Evolutionary conservation across 116 monocot species (phyloP).

Genomic region (Dioscorea cayenensis): DNA sequence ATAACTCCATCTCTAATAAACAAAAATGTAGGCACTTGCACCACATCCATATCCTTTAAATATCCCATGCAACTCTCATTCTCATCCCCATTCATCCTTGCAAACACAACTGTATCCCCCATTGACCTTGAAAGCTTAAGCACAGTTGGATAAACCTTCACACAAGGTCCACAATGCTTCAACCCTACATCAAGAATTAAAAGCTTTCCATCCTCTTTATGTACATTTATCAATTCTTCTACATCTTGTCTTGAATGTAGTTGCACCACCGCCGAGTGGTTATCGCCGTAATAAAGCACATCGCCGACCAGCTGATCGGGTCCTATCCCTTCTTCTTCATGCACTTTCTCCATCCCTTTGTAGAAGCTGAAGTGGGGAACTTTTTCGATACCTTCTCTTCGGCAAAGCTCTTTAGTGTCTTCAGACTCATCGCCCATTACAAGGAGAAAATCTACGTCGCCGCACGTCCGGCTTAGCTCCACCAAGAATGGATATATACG

Average conservation of each 20-base stretch:
- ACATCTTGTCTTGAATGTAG: slow-evolving; percentile 61
- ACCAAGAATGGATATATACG: slow-evolving; percentile 76
- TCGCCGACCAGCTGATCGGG: slow-evolving; percentile 71
- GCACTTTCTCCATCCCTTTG: slow-evolving; percentile 76
- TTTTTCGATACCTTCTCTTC: slow-evolving; percentile 51
- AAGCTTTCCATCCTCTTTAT: slow-evolving; percentile 43
- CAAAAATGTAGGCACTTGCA: slow-evolving; percentile 91
- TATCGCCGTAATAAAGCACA: slow-evolving; percentile 93
- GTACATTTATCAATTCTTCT: slow-evolving; percentile 41
- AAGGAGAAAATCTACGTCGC: slow-evolving; percentile 81
- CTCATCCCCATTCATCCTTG: slow-evolving; percentile 96
- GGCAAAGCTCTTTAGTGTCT: slow-evolving; percentile 49
- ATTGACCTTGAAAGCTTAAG: slow-evolving; percentile 75
- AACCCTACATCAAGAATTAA: slow-evolving; percentile 88
- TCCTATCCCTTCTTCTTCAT: slow-evolving; percentile 83
- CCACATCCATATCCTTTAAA: slow-evolving; percentile 70
- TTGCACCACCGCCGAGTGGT: slow-evolving; percentile 72
- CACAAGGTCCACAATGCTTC: slow-evolving; percentile 96
- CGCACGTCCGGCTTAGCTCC: slow-evolving; percentile 70
- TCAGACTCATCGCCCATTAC: slow-evolving; percentile 94
- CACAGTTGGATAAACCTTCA: slow-evolving; percentile 92
- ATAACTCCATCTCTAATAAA: slow-evolving; percentile 71
- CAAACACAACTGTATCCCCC: slow-evolving; percentile 67
- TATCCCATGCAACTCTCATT: slow-evolving; percentile 95
- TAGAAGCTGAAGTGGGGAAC: slow-evolving; percentile 90